Evolutionary conservation across 2,329 filamentous ascomycete species (phyloP), one percentile per base, ranked within the genome.

Genomic region (Elsinoe batatas): DNA sequence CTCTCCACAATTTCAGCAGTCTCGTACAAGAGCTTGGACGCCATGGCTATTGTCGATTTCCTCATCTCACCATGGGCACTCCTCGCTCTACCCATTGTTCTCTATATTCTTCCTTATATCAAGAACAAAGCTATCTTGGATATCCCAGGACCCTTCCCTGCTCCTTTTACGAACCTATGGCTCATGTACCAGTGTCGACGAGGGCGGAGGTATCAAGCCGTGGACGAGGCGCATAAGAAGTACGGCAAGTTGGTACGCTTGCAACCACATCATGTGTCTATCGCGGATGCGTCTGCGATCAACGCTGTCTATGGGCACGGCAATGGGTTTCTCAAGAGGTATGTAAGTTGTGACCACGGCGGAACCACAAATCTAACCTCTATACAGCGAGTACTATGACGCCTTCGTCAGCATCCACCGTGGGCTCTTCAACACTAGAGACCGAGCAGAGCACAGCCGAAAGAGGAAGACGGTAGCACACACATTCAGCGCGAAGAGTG

Each of bases 391-490:
- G 2, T 95, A 91, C 72, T 95, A 95, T 64, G 88, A 95, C 64
- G 87, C 88, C 50, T 95, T 95, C 64, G 89, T 95, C 55, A 91
- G 87, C 11, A 94, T 95, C 65, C 81, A 80, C 51, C 81, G 88
- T 11, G 89, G 89, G 17, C 77, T 96, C 11, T 96, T 95, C 81
- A 95, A 94, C 70, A 95, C 90, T 0, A 79, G 91, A 32, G 82
- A 91, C 71, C 80, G 91, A 49, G 76, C 76, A 0, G 88, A 95
- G 65, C 90, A 96, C 69, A 84, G 85, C 0, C 83, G 90, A 60
- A 96, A 95, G 78, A 82, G 90, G 64, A 95, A 95, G 78, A 84
- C 88, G 2, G 81, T 95, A 47, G 83, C 87, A 1, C 88, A 95
- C 69, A 93, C 88, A 32, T 95, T 95, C 72, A 87, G 84, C 12